phyloP scores from a whole-genome alignment of 169 alveolate species.

The Eimeria tenella region DNA sequence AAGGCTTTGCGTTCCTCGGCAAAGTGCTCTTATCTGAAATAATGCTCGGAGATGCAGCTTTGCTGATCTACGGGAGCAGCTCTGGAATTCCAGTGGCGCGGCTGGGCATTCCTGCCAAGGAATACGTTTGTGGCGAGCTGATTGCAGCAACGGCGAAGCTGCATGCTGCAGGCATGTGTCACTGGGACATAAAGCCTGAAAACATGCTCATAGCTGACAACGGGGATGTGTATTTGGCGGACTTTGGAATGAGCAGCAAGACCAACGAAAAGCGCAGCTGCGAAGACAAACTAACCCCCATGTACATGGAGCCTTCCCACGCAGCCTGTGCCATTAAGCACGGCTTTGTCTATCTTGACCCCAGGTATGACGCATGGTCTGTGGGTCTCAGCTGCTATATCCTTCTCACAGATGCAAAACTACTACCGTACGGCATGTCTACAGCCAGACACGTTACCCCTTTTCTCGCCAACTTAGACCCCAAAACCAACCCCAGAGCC shows the following conservation, averaged over 20 bases:
- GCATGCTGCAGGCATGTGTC: not conserved
- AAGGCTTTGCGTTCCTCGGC: not conserved
- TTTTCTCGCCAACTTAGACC: not conserved
- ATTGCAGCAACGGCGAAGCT: not conserved
- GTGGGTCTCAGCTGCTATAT: not conserved
- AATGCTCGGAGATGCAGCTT: slow-evolving; percentile 2
- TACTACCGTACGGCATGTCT: not conserved
- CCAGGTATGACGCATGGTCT: not conserved
- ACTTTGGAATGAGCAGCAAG: slow-evolving; percentile 7
- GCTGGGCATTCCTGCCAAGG: not conserved
- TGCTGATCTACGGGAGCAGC: not conserved
- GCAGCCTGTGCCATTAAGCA: not conserved
- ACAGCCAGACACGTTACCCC: not conserved
- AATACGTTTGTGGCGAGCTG: not conserved
- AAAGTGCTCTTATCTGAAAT: not conserved
- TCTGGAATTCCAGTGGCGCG: not conserved
- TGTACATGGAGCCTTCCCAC: slow-evolving; percentile 19
- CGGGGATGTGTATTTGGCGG: slow-evolving; percentile 1
- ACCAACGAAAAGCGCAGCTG: not conserved
- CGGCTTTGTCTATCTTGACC: not conserved
- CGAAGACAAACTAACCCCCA: not conserved
- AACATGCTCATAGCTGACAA: not conserved
- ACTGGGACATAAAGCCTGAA: slow-evolving; percentile 33
- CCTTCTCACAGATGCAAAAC: not conserved
- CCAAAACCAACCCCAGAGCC: not conserved